These are phyloP conservation scores for Paraphoma chrysanthemicola DNA, from an alignment of 2,329 filamentous ascomycete genomes.

Conservation along the genomic window DNA sequence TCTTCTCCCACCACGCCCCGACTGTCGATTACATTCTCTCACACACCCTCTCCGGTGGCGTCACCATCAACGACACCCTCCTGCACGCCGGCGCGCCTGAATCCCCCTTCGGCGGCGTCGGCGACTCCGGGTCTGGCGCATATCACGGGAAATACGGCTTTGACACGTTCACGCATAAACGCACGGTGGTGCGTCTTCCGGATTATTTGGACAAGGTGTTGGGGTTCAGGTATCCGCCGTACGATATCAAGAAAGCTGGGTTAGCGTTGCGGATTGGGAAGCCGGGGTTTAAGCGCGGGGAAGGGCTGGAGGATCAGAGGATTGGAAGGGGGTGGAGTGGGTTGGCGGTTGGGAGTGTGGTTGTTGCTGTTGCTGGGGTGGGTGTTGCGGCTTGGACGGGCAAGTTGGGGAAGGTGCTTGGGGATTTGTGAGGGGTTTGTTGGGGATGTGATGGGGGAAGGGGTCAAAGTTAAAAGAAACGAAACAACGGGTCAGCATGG, in stretches of 20 bases:
- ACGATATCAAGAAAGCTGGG: neutral
- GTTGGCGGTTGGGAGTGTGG: neutral
- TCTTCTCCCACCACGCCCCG: neutral
- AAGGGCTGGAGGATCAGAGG: neutral
- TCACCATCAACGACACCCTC: constrained; percentile 1
- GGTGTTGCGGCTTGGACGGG: neutral
- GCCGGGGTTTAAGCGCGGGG: neutral
- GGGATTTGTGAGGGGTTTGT: neutral
- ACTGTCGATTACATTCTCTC: neutral
- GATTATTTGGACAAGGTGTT: neutral
- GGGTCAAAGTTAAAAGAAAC: too few species aligned
- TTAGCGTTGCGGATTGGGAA: neutral
- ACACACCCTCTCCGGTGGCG: constrained; percentile 1
- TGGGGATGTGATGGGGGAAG: too few species aligned
- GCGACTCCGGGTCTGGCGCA: neutral
- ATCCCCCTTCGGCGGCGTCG: constrained; percentile 1
- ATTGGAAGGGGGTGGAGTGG: neutral
- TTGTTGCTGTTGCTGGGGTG: neutral
- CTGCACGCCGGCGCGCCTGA: neutral
- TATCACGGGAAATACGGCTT: constrained; percentile 2
- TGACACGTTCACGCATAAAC: constrained; percentile 1
- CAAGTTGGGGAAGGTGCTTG: neutral
- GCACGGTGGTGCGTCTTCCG: neutral
- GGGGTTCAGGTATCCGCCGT: constrained; percentile 2
- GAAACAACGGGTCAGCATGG: too few species aligned